A percentile compares a stretch with the other conserved stretches of the same genome.
Evolutionary conservation across 768 basidiomycete species (phyloP).

Genomic region (Myochromella boudieri): DNA sequence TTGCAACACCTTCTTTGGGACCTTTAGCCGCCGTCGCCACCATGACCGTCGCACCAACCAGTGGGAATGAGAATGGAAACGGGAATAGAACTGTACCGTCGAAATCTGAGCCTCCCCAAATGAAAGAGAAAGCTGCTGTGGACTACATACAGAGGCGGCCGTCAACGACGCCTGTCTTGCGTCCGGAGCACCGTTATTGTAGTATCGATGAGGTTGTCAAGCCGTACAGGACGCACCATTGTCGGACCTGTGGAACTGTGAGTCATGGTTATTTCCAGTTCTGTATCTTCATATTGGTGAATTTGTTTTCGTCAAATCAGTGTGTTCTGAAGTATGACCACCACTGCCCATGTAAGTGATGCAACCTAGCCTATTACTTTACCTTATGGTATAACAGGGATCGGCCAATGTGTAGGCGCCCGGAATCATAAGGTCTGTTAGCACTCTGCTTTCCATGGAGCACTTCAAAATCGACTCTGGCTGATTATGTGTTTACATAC

Average conservation of each 20-base stretch:
- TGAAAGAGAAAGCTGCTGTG: constrained; percentile 4
- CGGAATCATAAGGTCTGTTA: constrained; percentile 76
- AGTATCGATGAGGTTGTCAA: constrained; percentile 61
- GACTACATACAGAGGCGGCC: constrained; percentile 32
- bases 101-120: constrained; percentile 5
- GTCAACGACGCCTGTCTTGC: constrained; percentile 42
- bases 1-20: neutral
- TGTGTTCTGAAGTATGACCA: constrained; percentile 86
- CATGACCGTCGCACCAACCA: too few species aligned
- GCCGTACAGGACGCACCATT: constrained; percentile 78
- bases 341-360: constrained; percentile 81
- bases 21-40: too few species aligned
- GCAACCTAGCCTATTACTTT: too few species aligned
- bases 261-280: constrained; percentile 24
- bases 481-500: neutral
- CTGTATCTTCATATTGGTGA: constrained; percentile 5
- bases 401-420: constrained; percentile 93
- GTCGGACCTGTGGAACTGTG: constrained; percentile 79
- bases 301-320: constrained; percentile 31
- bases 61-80: neutral
- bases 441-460: neutral
- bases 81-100: neutral
- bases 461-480: neutral
- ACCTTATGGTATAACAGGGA: constrained; percentile 48
- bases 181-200: constrained; percentile 71